Conservation (phyloP, 139 green algal species). For the Ettlia oleoabundans region DNA sequence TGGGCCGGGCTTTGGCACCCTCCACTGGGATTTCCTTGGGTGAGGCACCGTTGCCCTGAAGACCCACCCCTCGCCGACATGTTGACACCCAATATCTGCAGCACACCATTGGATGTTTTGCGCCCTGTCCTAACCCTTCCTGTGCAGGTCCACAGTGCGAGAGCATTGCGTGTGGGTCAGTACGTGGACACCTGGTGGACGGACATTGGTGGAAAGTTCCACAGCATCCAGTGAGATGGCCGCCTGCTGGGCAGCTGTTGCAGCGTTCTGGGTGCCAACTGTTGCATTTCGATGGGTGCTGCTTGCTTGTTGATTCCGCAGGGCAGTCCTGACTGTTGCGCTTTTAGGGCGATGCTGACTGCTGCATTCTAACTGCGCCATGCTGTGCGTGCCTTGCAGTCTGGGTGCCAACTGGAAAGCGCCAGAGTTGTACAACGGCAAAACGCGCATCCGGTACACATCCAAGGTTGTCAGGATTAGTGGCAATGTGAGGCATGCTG, state of each 20-base stretch:
- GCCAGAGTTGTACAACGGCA: neutral
- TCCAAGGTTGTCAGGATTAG: neutral
- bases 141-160: neutral
- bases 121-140: neutral
- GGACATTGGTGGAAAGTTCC: neutral
- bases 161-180: neutral
- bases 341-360: too few relatives aligned
- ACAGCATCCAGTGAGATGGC: neutral
- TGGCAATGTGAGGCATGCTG: neutral
- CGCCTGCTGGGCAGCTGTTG: too few relatives aligned
- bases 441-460: neutral
- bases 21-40: too few relatives aligned
- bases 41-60: too few relatives aligned
- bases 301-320: too few relatives aligned
- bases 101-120: neutral
- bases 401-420: neutral
- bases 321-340: too few relatives aligned
- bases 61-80: too few relatives aligned
- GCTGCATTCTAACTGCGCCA: neutral
- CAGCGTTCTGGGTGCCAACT: too few relatives aligned
- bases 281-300: too few relatives aligned
- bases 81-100: too few relatives aligned
- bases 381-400: neutral
- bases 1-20: too few relatives aligned
- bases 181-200: conserved; percentile 14